Conservation (phyloP, 2,329 filamentous ascomycete genomes). For the Grosmannia serpens region DNA sequence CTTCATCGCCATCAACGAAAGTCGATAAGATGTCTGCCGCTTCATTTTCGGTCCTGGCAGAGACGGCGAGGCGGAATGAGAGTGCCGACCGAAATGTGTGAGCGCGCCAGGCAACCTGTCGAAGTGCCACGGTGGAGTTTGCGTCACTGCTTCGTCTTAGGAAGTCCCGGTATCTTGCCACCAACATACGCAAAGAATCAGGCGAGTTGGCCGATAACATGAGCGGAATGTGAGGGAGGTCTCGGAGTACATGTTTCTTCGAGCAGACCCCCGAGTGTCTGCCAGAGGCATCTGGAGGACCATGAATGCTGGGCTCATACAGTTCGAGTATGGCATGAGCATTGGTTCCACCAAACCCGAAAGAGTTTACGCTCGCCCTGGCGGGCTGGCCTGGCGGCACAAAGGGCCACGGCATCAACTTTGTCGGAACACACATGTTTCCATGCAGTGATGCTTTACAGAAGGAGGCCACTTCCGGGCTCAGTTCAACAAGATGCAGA, state of each 20-base stretch:
- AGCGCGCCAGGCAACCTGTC: neutral
- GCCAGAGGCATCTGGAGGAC: too few relatives aligned
- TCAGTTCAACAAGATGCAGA: conserved; percentile 28
- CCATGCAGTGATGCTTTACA: conserved; percentile 18
- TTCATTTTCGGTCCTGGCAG: neutral
- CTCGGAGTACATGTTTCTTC: too few relatives aligned
- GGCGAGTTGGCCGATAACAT: neutral
- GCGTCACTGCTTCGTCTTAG: neutral
- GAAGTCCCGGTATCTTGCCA: neutral
- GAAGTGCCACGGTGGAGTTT: neutral
- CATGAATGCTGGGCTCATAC: neutral
- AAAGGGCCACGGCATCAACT: neutral
- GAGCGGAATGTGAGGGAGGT: neutral
- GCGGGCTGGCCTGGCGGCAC: conserved; percentile 23
- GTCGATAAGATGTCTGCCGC: neutral
- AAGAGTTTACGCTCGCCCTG: conserved; percentile 32
- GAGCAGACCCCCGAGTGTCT: too few relatives aligned
- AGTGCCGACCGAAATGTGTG: neutral
- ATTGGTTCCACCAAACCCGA: conserved; percentile 34
- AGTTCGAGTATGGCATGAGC: conserved; percentile 31
- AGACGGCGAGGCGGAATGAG: neutral
- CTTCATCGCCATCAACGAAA: neutral
- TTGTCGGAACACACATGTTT: neutral
- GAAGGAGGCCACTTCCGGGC: conserved; percentile 26
- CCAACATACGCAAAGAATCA: neutral